Base-by-base conservation (phyloP, 2,329 filamentous ascomycete genomes). In the Dactylellina haptotyla region DNA sequence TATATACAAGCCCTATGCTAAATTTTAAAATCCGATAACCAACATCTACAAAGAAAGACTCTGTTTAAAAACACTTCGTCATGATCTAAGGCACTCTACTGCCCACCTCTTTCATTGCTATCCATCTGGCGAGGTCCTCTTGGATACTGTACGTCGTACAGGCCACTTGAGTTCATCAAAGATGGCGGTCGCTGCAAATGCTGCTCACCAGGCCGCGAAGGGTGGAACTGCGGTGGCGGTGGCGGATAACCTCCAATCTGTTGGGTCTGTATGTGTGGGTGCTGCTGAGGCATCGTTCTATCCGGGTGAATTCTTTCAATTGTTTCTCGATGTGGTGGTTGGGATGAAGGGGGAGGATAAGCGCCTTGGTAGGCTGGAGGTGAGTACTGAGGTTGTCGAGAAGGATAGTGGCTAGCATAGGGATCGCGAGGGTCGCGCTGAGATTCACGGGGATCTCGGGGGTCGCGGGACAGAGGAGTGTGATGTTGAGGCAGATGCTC, bases 231-330 rank as follows among this genome's bases (percentile, higher is more conserved):
- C 12, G 62, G 62, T 18, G 66, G 66, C 8, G 66, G 66, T 4
- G 67, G 67, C 2, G 67, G 67, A 37, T 72, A 72, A 2, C 67
- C 59, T 37, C 67, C 61, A 0, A 59, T 45, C 30, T 65, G 59
- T 14, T 72, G 67, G 25, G 59, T 65, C 28, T 72, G 67, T 37
- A 72, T 72, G 56, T 72, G 67, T 9, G 66, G 50, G 25, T 72
- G 63, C 26, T 67, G 67, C n/a, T 53, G 67, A 37, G 62, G 39
- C 67, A 65, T 72, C 4, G 59, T 72, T 26, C 67, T 65, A 50
- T 72, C 67, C 5, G 67, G 67, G 20, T 72, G 67, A 20, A 72
- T 65, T 41, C 67, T 53, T 28, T 72, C 67, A 20, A 72, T 72
- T 32, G 66, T 51, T 18, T 72, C 67, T 10, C 67, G 67, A 25